Percentiles rank a stretch among this genome's conserved stretches.
Evolutionary conservation across 202 grass and related monocot species (phyloP).

Genomic region (Setaria italica): DNA sequence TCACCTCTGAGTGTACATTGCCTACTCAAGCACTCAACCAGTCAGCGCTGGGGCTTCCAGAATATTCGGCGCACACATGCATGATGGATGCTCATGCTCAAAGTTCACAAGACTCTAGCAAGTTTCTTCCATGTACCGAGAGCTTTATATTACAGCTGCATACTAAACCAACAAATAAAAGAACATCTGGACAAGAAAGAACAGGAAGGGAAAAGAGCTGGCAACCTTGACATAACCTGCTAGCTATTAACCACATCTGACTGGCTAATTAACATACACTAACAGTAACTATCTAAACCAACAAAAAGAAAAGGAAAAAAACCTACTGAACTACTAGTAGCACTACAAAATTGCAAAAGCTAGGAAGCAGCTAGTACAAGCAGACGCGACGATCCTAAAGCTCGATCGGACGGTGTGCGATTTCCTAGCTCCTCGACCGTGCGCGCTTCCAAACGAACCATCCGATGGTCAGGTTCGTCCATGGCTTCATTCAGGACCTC

Average conservation of each 20-base stretch:
- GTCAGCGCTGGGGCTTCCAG: constrained; percentile 12
- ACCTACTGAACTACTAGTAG: background rate
- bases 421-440: constrained; percentile 6
- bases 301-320: background rate
- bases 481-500: background rate
- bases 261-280: constrained; percentile 24
- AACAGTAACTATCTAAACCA: constrained; percentile 5
- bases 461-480: background rate
- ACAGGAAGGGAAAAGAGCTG: background rate
- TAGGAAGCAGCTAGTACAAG: background rate
- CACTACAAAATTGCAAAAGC: constrained; percentile 55
- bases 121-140: constrained; percentile 32
- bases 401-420: background rate
- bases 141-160: constrained; percentile 50
- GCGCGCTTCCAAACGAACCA: background rate
- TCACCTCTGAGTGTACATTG: background rate
- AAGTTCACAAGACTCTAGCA: background rate
- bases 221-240: background rate
- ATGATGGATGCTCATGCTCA: background rate
- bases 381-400: constrained; percentile 16
- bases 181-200: constrained; percentile 35
- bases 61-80: constrained; percentile 10
- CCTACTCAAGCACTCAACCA: background rate
- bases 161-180: constrained; percentile 39
- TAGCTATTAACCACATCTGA: background rate